Base-by-base conservation (phyloP, 2,329 filamentous ascomycete genomes). In the Dothistroma septosporum region DNA sequence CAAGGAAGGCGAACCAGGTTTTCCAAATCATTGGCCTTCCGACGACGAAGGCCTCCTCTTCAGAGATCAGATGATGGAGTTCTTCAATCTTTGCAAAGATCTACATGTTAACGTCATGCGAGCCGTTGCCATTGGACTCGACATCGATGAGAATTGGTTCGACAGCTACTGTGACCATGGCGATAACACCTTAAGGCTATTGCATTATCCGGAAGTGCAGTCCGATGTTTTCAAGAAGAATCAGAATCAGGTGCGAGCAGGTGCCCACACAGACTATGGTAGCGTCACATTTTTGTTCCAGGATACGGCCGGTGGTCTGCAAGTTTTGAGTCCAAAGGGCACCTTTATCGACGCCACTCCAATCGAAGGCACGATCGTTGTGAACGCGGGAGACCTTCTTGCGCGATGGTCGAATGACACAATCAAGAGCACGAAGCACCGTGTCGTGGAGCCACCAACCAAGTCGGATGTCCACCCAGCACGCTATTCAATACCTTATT, bases 371-470 rank as follows among this genome's bases (percentile, higher is more conserved):
- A 92, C 91, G 0, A 88, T 94, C 35, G 90, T 97, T 9, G 84
- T 96, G 65, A 97, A 97, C 70, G 92, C 91, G 0, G 92, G 92
- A 0, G 92, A 97, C 72, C 74, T 97, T 65, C 79, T 97, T 53
- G 87, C 90, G 1, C 81, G 91, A 55, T 69, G 65, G 92, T 91
- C 89, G 64, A 96, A 96, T 71, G 91, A 95, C 70, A 89, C 84
- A 3, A 96, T 97, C 76, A 92, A 89, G 77, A 93, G 89, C 71
- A 97, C 92, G 2, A 85, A 91, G 61, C 92, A 97, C 75, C 86
- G 92, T 9, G 92, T 96, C 0, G 89, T 96, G 4, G 89, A 96
- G 76, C 92, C 92, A 1, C 89, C 90, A 0, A 65, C 69, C 16
- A 72, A 76, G 0, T 78, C 80, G 10, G 81, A 80, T 2, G 81